Conservation (phyloP, 1,284 basidiomycete species). For the Pholiota adiposa region DNA sequence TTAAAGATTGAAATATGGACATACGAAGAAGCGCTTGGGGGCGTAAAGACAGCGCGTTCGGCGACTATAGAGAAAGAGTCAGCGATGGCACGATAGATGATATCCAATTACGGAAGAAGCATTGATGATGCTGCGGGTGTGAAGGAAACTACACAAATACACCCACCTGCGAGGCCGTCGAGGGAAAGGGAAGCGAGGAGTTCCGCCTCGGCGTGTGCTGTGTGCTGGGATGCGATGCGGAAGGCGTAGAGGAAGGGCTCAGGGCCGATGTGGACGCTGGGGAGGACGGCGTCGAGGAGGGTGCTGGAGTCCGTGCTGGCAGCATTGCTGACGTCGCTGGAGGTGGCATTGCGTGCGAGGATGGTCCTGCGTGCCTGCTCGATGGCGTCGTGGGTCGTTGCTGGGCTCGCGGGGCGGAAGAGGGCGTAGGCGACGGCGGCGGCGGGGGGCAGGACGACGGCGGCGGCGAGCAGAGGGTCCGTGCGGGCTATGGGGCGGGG, state of each 20-base stretch:
- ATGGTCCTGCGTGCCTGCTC: constrained; percentile 60
- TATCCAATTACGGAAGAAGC: not conserved
- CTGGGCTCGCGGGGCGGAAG: constrained; percentile 39
- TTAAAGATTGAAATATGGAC: not conserved
- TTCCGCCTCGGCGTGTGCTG: constrained; percentile 24
- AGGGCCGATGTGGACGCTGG: constrained; percentile 49
- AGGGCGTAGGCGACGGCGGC: constrained; percentile 49
- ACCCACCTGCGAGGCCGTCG: constrained; percentile 57
- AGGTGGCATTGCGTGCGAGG: constrained; percentile 38
- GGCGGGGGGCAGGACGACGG: constrained; percentile 34
- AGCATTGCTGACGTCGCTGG: constrained; percentile 2
- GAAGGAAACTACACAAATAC: constrained; percentile 30
- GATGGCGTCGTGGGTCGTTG: constrained; percentile 42
- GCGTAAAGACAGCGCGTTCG: constrained; percentile 44
- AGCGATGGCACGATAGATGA: constrained; percentile 18
- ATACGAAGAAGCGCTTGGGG: constrained; percentile 42
- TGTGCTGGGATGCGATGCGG: constrained; percentile 45
- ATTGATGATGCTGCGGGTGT: not conserved
- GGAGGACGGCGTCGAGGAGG: constrained; percentile 53
- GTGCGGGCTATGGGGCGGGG: constrained; percentile 28
- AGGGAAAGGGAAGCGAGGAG: constrained; percentile 41
- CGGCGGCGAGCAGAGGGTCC: constrained; percentile 36
- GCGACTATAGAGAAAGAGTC: constrained; percentile 31
- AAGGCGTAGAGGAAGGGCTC: constrained; percentile 58
- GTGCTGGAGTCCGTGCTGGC: constrained; percentile 5